Conservation (phyloP, 192 early-diverging fungal genomes). For the Backusella sp. region DNA sequence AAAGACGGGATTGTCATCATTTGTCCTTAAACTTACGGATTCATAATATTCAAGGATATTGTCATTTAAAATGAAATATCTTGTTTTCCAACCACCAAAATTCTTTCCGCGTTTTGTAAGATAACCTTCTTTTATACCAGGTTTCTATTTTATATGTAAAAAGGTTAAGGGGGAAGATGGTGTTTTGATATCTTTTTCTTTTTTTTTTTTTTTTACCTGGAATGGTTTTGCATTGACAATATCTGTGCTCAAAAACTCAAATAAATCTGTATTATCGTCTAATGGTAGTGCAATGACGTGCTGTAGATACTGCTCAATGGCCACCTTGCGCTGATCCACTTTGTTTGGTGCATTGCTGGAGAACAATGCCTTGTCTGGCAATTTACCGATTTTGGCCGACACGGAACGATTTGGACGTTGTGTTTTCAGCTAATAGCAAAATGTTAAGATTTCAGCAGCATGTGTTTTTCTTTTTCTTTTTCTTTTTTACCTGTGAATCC, state of each 20-base stretch:
- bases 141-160: constrained; percentile 29
- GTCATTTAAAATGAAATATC: constrained; percentile 77
- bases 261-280: constrained; percentile 61
- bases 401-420: constrained; percentile 26
- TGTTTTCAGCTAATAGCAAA: constrained; percentile 34
- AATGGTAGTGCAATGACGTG: constrained; percentile 58
- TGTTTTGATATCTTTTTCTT: too few species aligned
- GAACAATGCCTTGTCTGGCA: constrained; percentile 86
- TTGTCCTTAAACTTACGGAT: constrained; percentile 19
- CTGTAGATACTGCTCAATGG: constrained; percentile 83
- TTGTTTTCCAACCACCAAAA: constrained; percentile 96
- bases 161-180: too few species aligned
- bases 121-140: constrained; percentile 81
- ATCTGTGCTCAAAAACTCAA: constrained; percentile 79
- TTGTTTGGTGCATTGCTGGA: constrained; percentile 79
- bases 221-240: constrained; percentile 36
- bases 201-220: constrained; percentile 23
- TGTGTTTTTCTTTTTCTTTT: too few species aligned
- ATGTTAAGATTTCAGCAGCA: too few species aligned
- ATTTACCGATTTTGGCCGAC: constrained; percentile 62
- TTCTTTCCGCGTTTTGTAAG: constrained; percentile 93
- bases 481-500: constrained; percentile 78
- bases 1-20: not conserved
- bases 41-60: constrained; percentile 84
- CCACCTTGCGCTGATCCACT: constrained; percentile 81